Evolutionary conservation across 768 basidiomycete species (phyloP).

Genomic region (Suillus weaverae): DNA sequence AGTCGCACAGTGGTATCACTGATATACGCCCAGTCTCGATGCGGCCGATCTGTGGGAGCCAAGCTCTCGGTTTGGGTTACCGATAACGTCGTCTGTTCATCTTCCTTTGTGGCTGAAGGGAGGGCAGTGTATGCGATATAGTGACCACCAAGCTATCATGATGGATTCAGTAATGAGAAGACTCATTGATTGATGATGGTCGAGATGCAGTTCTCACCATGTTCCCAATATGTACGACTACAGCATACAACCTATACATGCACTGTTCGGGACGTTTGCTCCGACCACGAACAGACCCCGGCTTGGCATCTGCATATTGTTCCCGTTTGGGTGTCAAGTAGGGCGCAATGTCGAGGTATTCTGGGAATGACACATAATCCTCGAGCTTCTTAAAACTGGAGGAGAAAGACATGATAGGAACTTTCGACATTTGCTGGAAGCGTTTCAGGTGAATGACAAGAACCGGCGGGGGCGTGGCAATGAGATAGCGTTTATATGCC

Average conservation of each 20-base stretch:
- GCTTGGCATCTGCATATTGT: slow-evolving; percentile 56
- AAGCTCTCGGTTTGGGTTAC: slow-evolving; percentile 14
- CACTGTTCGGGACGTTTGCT: slow-evolving; percentile 38
- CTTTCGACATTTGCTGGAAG: slow-evolving; percentile 82
- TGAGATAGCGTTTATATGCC: slow-evolving; percentile 94
- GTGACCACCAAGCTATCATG: slow-evolving; percentile 75
- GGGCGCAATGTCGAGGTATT: slow-evolving; percentile 79
- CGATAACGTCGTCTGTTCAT: not conserved
- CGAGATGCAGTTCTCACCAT: slow-evolving; percentile 53
- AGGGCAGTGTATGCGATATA: slow-evolving; percentile 85
- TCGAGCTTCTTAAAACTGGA: slow-evolving; percentile 87
- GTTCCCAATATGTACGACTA: slow-evolving; percentile 84
- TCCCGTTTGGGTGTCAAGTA: slow-evolving; percentile 83
- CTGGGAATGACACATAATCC: slow-evolving; percentile 89
- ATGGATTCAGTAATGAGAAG: slow-evolving; percentile 8
- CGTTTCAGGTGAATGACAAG: slow-evolving; percentile 93
- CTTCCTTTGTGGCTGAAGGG: slow-evolving; percentile 38
- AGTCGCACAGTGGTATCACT: slow-evolving; percentile 87
- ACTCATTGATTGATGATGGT: not conserved
- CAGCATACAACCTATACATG: slow-evolving; percentile 73
- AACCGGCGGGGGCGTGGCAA: slow-evolving; percentile 80
- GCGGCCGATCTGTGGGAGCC: slow-evolving; percentile 7
- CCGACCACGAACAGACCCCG: slow-evolving; percentile 23
- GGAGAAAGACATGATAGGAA: slow-evolving; percentile 60
- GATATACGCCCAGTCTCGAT: slow-evolving; percentile 85